phyloP scores from a whole-genome alignment of 2,329 filamentous ascomycete genomes.

The Pseudophaeomoniella oleicola region DNA sequence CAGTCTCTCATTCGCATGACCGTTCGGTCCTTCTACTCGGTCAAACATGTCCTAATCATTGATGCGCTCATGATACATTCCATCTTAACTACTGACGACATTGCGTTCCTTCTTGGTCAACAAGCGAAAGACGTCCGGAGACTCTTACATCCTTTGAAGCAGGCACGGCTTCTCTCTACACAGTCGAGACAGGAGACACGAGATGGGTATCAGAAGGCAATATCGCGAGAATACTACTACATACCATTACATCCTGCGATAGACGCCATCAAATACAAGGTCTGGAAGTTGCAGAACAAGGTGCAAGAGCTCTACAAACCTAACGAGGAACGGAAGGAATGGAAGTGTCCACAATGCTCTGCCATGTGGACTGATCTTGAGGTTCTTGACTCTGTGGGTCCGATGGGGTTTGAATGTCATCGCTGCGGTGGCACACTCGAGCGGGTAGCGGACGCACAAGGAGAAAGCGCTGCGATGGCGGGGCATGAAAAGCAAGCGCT shows the following conservation, averaged over 20 bases:
- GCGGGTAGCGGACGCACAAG: conserved; percentile 28
- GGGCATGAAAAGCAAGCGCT: conserved; percentile 35
- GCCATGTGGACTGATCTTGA: conserved; percentile 83
- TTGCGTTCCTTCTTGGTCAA: conserved; percentile 74
- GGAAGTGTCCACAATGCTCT: conserved; percentile 67
- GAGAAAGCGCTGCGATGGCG: conserved; percentile 25
- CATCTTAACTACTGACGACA: conserved; percentile 71
- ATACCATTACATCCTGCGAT: conserved; percentile 91
- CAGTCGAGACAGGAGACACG: conserved; percentile 63
- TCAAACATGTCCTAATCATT: conserved; percentile 63
- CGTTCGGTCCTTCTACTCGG: conserved; percentile 65
- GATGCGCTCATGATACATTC: conserved; percentile 66
- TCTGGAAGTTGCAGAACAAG: conserved; percentile 74
- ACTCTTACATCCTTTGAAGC: conserved; percentile 67
- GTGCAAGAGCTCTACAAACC: conserved; percentile 74
- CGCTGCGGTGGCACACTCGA: conserved; percentile 46
- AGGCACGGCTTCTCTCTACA: conserved; percentile 65
- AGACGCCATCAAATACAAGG: conserved; percentile 89
- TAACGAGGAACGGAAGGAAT: conserved; percentile 79
- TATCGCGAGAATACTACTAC: conserved; percentile 88
- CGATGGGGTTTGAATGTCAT: conserved; percentile 66
- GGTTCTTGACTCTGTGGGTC: conserved; percentile 59
- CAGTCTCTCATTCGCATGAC: conserved; percentile 75
- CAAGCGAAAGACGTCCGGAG: conserved; percentile 88
- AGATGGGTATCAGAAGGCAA: conserved; percentile 67